Evolutionary conservation across 176 grass and related monocot species (phyloP).

Genomic region (Bonia amplexicaulis): DNA sequence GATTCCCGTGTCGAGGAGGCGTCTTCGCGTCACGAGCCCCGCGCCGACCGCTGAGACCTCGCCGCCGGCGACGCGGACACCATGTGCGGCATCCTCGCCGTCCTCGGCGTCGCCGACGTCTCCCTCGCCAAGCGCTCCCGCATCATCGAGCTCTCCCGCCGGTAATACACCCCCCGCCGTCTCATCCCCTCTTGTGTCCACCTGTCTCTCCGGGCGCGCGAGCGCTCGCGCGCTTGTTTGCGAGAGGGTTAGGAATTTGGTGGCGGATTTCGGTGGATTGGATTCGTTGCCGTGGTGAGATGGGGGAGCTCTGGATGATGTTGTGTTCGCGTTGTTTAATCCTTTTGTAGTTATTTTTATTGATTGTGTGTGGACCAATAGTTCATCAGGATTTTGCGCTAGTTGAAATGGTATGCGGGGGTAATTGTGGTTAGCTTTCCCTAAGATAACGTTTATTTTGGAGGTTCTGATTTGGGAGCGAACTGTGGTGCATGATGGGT

Average conservation of each 20-base stretch:
- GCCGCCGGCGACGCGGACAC: slow-evolving; percentile 9
- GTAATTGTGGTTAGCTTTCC: not conserved
- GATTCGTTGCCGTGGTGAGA: not conserved
- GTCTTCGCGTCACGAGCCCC: not conserved
- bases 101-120: slow-evolving; percentile 79
- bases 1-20: not conserved
- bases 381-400: not conserved
- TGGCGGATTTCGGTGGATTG: not conserved
- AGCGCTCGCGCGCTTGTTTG: not conserved
- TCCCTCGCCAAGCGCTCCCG: slow-evolving; percentile 79
- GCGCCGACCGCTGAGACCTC: too few species aligned
- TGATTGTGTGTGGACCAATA: not conserved
- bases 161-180: slow-evolving; percentile 25
- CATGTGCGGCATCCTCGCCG: slow-evolving; percentile 98
- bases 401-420: not conserved
- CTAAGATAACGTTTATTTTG: not conserved
- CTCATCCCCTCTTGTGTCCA: not conserved
- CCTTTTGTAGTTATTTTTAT: not conserved
- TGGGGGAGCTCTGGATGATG: not conserved
- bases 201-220: not conserved
- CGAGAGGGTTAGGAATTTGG: not conserved
- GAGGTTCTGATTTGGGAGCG: not conserved
- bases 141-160: slow-evolving; percentile 92
- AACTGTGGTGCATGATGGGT: not conserved
- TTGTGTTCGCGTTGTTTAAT: not conserved